Evolutionary conservation across 164 flowering plant genomes (phyloP).

Genomic region (Hamamelis virginiana): DNA sequence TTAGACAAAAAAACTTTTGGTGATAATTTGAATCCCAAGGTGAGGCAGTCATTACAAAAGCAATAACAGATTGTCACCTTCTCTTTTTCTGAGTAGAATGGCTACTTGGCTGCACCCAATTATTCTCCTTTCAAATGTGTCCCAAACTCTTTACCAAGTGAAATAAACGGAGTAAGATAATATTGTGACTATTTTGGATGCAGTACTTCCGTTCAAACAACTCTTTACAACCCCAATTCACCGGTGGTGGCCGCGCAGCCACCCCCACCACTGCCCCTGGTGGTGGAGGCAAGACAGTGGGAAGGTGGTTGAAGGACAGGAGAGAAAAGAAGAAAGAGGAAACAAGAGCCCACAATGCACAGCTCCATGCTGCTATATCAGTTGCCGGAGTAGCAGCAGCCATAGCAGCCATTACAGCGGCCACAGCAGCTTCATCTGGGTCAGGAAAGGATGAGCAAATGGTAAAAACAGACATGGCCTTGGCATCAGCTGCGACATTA

Average conservation of each 20-base stretch:
- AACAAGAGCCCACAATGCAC: slow-evolving; percentile 58
- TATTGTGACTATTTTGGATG: neutral
- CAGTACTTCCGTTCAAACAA: slow-evolving; percentile 53
- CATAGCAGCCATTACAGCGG: slow-evolving; percentile 64
- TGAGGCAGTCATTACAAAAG: too few species aligned
- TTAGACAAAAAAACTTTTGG: too few species aligned
- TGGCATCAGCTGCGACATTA: slow-evolving; percentile 69
- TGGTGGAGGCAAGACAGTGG: slow-evolving; percentile 55
- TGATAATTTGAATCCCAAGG: too few species aligned
- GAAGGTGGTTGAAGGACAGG: slow-evolving; percentile 74
- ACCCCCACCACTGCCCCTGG: slow-evolving; percentile 22
- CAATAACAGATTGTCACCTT: too few species aligned
- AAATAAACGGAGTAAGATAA: too few species aligned
- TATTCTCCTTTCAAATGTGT: too few species aligned
- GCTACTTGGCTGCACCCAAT: too few species aligned
- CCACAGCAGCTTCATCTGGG: slow-evolving; percentile 45
- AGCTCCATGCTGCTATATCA: slow-evolving; percentile 64
- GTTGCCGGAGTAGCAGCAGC: slow-evolving; percentile 75
- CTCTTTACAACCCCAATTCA: slow-evolving; percentile 40
- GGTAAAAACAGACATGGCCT: slow-evolving; percentile 59
- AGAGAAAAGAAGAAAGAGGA: slow-evolving; percentile 70
- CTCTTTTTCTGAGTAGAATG: too few species aligned
- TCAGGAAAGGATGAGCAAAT: slow-evolving; percentile 42
- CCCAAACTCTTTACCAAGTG: neutral
- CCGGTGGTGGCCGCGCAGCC: slow-evolving; percentile 29